Evolutionary conservation across 176 grass and related monocot genomes (phyloP).

Genomic region (Oryza rufipogon): DNA sequence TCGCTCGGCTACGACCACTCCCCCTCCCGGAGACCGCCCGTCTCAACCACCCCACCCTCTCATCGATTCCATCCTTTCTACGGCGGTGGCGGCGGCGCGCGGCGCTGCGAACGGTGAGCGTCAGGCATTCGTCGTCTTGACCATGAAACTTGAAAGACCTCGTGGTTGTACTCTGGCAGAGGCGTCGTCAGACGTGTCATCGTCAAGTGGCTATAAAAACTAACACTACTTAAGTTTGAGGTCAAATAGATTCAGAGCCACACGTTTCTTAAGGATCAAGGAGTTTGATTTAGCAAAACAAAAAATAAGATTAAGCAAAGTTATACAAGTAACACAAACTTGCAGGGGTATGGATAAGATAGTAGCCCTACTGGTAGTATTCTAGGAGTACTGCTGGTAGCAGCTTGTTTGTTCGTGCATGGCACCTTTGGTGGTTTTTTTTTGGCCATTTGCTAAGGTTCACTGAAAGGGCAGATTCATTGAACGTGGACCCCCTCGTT

Average conservation of each 20-base stretch:
- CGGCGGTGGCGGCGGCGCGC: neutral
- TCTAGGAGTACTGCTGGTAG: neutral
- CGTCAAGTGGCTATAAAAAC: neutral
- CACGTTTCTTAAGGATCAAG: neutral
- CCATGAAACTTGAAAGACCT: too few species aligned
- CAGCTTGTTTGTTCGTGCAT: neutral
- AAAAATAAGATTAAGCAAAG: too few species aligned
- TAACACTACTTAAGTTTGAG: neutral
- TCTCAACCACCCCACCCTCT: too few species aligned
- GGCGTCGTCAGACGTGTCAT: neutral
- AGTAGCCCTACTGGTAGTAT: too few species aligned
- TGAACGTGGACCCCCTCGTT: conserved; percentile 28
- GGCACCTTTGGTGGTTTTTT: neutral
- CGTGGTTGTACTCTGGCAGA: too few species aligned
- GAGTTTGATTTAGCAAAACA: too few species aligned
- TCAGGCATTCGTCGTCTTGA: neutral
- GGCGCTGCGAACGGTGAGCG: neutral
- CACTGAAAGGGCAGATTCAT: conserved; percentile 26
- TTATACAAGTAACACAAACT: neutral
- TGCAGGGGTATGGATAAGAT: neutral
- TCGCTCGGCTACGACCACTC: neutral
- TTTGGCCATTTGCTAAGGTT: neutral
- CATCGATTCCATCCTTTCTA: neutral
- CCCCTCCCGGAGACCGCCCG: neutral
- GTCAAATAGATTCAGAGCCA: neutral